phyloP scores from a whole-genome alignment of 2,329 filamentous ascomycete species.

The Penicillium sp. region DNA sequence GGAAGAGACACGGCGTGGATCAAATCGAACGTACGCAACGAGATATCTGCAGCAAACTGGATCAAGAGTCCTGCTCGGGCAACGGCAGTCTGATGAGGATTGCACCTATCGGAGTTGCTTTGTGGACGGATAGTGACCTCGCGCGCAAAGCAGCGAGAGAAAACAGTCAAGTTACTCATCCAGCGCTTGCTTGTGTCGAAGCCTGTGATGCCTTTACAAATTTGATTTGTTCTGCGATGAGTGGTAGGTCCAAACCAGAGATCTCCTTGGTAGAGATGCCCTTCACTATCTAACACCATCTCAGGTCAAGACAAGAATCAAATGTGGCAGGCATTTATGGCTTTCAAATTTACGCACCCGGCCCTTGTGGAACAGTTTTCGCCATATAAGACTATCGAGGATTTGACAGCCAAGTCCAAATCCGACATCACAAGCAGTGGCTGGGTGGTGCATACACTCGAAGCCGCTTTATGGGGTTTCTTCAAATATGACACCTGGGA shows the following conservation, averaged over 20 bases:
- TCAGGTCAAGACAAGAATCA: slow-evolving; percentile 18
- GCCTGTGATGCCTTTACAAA: slow-evolving; percentile 40
- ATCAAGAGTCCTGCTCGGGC: slow-evolving; percentile 24
- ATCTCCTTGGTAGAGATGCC: too few relatives aligned
- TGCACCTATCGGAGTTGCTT: slow-evolving; percentile 35
- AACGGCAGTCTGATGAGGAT: slow-evolving; percentile 46
- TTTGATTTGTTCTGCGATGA: slow-evolving; percentile 31
- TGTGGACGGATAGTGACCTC: slow-evolving; percentile 19
- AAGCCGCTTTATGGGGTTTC: slow-evolving; percentile 43
- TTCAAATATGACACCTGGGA: slow-evolving; percentile 38
- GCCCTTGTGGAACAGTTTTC: slow-evolving; percentile 9
- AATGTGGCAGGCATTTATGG: slow-evolving; percentile 3
- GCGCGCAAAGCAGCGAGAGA: slow-evolving; percentile 25
- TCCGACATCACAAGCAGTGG: slow-evolving; percentile 35
- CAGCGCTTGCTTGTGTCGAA: slow-evolving; percentile 35
- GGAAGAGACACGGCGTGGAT: slow-evolving; percentile 19
- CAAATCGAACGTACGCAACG: slow-evolving; percentile 14
- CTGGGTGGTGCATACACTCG: slow-evolving; percentile 42
- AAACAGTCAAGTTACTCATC: slow-evolving; percentile 38
- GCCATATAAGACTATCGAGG: slow-evolving; percentile 13
- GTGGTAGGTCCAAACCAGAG: slow-evolving; percentile 10
- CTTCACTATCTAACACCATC: background rate
- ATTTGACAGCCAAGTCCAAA: slow-evolving; percentile 25
- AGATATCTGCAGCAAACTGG: slow-evolving; percentile 15
- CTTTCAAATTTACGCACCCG: slow-evolving; percentile 12